A percentile compares a stretch with the other conserved stretches of the same genome.
Evolutionary conservation across 1,284 basidiomycete species (phyloP).

Genomic region (Cutaneotrichosporon mucoides): DNA sequence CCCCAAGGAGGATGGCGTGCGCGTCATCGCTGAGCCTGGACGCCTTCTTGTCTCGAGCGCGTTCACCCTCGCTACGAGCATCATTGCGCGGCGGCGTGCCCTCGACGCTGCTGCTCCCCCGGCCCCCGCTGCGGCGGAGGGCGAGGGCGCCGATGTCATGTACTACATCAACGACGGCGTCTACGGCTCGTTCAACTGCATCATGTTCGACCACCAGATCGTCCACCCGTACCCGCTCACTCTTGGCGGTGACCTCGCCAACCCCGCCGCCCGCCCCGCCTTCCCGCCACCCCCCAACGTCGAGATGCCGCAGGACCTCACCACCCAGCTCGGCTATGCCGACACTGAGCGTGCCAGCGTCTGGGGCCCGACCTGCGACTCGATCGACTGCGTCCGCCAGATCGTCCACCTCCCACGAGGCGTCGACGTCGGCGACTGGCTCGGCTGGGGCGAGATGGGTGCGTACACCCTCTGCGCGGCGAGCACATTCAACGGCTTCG

Average conservation of each 20-base stretch:
- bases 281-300: conserved; percentile 50
- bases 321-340: conserved; percentile 47
- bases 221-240: conserved; percentile 79
- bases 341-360: conserved; percentile 52
- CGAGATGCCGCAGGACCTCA: conserved; percentile 42
- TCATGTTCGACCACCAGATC: conserved; percentile 87
- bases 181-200: conserved; percentile 97
- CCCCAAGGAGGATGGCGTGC: conserved; percentile 66
- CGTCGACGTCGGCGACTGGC: conserved; percentile 81
- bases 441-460: conserved; percentile 87
- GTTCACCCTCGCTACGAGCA: conserved; percentile 87
- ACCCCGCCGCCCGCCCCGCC: conserved; percentile 35
- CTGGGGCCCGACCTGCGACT: conserved; percentile 77
- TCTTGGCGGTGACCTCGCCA: conserved; percentile 34
- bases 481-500: conserved; percentile 73
- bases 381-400: conserved; percentile 74
- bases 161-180: conserved; percentile 97
- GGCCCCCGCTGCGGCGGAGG: conserved; percentile 13
- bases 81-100: conserved; percentile 78
- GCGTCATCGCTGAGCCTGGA: conserved; percentile 94
- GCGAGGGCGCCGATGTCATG: conserved; percentile 50
- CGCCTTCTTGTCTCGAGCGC: conserved; percentile 90
- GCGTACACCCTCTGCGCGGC: conserved; percentile 90
- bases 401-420: conserved; percentile 60
- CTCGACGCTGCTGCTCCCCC: conserved; percentile 16